Conservation (phyloP, 768 basidiomycete species). For the Lactarius psammicola region DNA sequence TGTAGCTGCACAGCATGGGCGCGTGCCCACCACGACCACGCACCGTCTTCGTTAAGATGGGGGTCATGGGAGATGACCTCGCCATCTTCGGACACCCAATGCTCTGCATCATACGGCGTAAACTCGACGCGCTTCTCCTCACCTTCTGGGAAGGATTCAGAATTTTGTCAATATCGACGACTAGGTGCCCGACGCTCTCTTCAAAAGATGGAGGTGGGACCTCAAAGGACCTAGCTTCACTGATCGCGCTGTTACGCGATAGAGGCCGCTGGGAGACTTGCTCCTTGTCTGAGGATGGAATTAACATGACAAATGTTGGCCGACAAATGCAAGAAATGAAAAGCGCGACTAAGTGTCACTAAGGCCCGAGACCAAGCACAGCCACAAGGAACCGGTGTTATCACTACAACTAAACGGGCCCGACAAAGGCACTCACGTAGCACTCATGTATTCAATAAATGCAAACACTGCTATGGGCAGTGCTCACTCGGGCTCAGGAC, state of each 20-base stretch:
- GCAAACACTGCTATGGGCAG: neutral
- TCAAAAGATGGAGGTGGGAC: constrained; percentile 28
- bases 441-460: no score
- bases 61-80: constrained; percentile 67
- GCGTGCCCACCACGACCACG: constrained; percentile 17
- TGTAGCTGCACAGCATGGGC: constrained; percentile 14
- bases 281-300: constrained; percentile 5
- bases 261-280: neutral
- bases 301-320: neutral
- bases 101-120: constrained; percentile 61
- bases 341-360: no score
- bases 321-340: neutral
- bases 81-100: constrained; percentile 47
- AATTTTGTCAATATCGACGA: constrained; percentile 33
- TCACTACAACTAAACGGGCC: neutral
- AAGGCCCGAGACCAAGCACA: neutral
- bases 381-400: neutral
- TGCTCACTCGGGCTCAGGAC: neutral
- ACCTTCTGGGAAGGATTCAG: constrained; percentile 32
- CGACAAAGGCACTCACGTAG: neutral
- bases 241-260: neutral
- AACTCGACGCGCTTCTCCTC: constrained; percentile 59
- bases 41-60: constrained; percentile 66
- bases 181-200: constrained; percentile 26
- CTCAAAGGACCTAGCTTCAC: constrained; percentile 18